Percentiles rank a stretch among this genome's conserved stretches.
Evolutionary conservation across 805 yeast genomes (phyloP).

Genomic region (Sugiyamaella americana): DNA sequence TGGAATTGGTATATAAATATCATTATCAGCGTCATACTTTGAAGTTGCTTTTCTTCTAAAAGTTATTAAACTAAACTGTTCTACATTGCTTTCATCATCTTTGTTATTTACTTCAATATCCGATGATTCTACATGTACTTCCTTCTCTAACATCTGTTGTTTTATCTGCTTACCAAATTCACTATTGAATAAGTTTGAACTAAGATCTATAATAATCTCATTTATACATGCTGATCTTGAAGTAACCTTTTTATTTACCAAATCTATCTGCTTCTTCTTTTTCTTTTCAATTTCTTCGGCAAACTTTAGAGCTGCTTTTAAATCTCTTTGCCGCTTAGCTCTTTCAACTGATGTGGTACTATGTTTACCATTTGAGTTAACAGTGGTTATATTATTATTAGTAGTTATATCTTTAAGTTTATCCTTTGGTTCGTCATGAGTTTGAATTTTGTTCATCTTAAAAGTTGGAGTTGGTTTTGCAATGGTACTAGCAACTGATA

Average conservation of each 20-base stretch:
- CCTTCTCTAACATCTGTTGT: conserved; percentile 11
- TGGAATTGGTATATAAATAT: conserved; percentile 16
- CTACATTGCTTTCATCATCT: background rate
- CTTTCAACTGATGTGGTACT: background rate
- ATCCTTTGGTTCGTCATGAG: background rate
- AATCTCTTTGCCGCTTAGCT: background rate
- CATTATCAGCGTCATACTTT: conserved; percentile 18
- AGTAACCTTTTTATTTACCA: background rate
- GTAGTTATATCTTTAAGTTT: background rate
- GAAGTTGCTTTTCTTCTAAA: conserved; percentile 14
- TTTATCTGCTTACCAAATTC: background rate
- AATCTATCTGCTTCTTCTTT: conserved; percentile 4
- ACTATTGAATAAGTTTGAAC: background rate
- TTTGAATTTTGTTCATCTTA: background rate
- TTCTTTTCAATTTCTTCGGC: background rate
- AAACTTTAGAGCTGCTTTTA: background rate
- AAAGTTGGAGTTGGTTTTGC: background rate
- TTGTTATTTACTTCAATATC: background rate
- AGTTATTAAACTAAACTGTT: conserved; percentile 5
- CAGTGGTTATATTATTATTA: background rate
- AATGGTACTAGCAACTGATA: background rate
- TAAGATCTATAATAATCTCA: background rate
- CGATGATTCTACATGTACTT: background rate
- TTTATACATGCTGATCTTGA: background rate
- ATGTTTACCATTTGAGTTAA: no score